Percentiles rank a stretch among this genome's conserved stretches.
phyloP scores from a whole-genome alignment of 2,329 filamentous ascomycete genomes.

The Fusarium cyanostomum region DNA sequence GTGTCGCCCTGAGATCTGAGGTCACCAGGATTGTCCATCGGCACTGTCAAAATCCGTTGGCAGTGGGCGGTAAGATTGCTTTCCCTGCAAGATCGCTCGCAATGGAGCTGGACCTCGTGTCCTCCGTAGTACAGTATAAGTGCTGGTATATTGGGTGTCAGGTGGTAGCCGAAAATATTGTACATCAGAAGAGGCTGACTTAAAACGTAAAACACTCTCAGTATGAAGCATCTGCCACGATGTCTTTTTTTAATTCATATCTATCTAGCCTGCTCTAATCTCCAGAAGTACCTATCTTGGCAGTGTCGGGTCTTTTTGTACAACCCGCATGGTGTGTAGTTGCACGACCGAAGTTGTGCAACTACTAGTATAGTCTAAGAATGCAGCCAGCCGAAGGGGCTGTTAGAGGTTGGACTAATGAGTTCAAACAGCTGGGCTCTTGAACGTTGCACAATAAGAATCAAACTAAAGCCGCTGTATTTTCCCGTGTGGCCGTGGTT shows the following conservation, averaged over 20 bases:
- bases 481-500: neutral
- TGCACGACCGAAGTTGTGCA: conserved; percentile 4
- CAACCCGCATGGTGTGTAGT: neutral
- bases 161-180: too few relatives aligned
- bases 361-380: too few relatives aligned
- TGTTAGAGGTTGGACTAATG: neutral
- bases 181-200: too few relatives aligned
- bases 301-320: too few relatives aligned
- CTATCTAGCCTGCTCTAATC: too few relatives aligned
- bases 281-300: too few relatives aligned
- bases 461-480: conserved; percentile 11
- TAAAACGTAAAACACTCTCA: too few relatives aligned
- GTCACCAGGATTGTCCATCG: neutral
- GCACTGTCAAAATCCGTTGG: conserved; percentile 9
- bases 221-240: too few relatives aligned
- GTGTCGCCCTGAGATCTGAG: conserved; percentile 9
- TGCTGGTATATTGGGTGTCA: neutral
- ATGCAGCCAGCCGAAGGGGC: conserved; percentile 9
- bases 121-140: neutral
- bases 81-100: conserved; percentile 7
- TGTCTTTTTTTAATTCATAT: too few relatives aligned
- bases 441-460: conserved; percentile 7
- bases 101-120: neutral
- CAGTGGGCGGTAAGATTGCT: conserved; percentile 4
- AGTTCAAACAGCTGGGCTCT: neutral